These are phyloP conservation scores for Colletotrichum sublineola DNA, from an alignment of 2,329 filamentous ascomycete species.

Conservation along the genomic window DNA sequence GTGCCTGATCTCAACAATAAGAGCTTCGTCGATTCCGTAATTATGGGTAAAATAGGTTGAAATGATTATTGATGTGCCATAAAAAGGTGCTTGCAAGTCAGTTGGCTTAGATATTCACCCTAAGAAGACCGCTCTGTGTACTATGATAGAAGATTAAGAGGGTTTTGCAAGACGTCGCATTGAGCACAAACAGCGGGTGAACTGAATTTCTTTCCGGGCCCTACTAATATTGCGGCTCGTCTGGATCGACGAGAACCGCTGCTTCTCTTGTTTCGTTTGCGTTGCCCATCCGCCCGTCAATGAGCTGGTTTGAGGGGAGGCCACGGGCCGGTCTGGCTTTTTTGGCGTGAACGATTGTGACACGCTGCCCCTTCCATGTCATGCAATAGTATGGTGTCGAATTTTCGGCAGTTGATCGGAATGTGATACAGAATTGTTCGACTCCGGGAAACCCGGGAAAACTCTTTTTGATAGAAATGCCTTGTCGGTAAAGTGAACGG, in stretches of 20 bases:
- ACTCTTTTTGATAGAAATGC: background rate
- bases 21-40: background rate
- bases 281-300: background rate
- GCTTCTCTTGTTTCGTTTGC: background rate
- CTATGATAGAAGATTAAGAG: background rate
- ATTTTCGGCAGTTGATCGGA: background rate
- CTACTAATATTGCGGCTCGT: background rate
- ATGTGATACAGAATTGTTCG: background rate
- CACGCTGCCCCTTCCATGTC: background rate
- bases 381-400: background rate
- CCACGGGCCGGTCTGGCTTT: background rate
- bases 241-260: background rate
- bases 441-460: background rate
- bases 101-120: background rate
- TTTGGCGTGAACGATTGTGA: background rate
- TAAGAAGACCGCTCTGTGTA: background rate
- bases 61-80: background rate
- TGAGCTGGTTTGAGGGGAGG: background rate
- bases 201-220: background rate
- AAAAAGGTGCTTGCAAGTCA: background rate
- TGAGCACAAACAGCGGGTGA: too few relatives aligned
- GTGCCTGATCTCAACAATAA: background rate
- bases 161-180: background rate
- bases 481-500: background rate
- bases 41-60: background rate